Evolutionary conservation across 1,284 basidiomycete species (phyloP).

Genomic region (Coniferiporia sulphurascens): DNA sequence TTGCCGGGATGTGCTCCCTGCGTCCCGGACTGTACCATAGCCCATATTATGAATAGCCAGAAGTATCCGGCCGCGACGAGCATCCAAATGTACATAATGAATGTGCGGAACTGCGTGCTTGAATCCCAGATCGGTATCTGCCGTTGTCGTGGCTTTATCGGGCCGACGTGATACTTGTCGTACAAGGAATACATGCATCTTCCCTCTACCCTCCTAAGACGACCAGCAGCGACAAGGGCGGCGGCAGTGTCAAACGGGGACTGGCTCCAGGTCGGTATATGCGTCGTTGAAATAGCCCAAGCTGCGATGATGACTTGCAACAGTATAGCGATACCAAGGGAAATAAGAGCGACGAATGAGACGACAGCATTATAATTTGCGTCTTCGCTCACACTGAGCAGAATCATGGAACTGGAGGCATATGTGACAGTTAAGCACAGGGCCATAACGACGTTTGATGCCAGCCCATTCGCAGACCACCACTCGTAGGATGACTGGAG

Average conservation of each 20-base stretch:
- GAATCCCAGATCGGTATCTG: background rate
- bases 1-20: conserved; percentile 1
- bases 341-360: background rate
- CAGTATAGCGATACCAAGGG: background rate
- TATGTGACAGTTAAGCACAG: background rate
- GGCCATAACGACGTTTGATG: background rate
- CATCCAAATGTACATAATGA: conserved; percentile 12
- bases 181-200: conserved; percentile 14
- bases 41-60: conserved; percentile 14
- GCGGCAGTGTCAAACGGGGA: background rate
- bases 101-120: conserved; percentile 10
- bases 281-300: background rate
- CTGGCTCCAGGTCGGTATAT: conserved; percentile 5
- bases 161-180: background rate
- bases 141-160: background rate
- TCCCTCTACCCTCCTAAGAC: background rate
- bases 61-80: conserved; percentile 9
- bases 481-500: conserved; percentile 2
- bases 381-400: conserved; percentile 1
- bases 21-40: conserved; percentile 12
- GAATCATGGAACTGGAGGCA: conserved; percentile 4
- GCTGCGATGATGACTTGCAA: background rate
- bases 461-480: conserved; percentile 1
- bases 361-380: background rate
- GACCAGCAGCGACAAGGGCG: background rate